Base-by-base conservation (phyloP, 495 filamentous ascomycete species). In the Tricharina praecox region DNA sequence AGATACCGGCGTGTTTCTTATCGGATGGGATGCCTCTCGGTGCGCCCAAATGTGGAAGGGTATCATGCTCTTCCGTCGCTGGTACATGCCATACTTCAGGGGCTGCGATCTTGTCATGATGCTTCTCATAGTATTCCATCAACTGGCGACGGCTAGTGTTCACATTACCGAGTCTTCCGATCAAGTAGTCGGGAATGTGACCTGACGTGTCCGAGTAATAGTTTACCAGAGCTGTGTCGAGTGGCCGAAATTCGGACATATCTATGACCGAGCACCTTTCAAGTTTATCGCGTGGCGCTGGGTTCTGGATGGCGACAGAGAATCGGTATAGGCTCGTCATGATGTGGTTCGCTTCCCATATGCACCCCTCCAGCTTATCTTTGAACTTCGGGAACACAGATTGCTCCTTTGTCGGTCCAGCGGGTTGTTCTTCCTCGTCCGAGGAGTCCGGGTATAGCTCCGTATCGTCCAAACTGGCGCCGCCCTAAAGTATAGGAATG, bases 81-180 rank as follows among this genome's bases (percentile, higher is more conserved):
- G 61, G 15, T n/a, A 41, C 25, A 3, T 53, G 50, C 45, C 64
- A 58, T 32, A 50, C 23, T 5, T 56, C 53, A 46, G 65, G 23
- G 9, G 15, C 16, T 0, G 25, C n/a, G 33, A 57, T 11, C 39
- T 55, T 57, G 4, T 28, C 18, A 42, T 55, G 54, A 9, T 57
- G 54, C 3, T 46, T 48, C 16, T 52, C 9, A 21, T 57, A 8
- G 40, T 57, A 55, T 10, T 40, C 49, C 0, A 55, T 18, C 2
- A 57, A 16, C 23, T 61, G 54, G 7, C 60, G 53, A 20, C 63
- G 50, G 35, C 48, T 57, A 11, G 57, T 59, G 20, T 63, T 64
- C 3, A 64, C 63, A 25, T 47, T 51, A 15, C 63, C 65, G 4
- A 67, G 57, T 16, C 64, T 52, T 30, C 53, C 39, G 4, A 39